These are phyloP conservation scores for Quercus lobata DNA, from an alignment of 331 rosid genomes.

Conservation along the genomic window DNA sequence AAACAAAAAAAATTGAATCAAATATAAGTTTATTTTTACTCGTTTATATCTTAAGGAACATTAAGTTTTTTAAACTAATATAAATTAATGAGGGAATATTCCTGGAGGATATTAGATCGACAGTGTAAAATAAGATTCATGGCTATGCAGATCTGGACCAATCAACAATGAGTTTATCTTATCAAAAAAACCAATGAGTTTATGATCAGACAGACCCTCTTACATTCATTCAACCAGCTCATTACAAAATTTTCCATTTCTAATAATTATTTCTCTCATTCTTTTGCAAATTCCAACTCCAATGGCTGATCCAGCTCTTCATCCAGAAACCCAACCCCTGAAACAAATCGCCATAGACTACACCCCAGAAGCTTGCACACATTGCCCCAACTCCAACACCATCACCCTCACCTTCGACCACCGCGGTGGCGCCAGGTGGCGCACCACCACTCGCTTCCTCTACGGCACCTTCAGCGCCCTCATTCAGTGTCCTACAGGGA, in stretches of 20 bases:
- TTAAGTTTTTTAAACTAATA: too few species aligned
- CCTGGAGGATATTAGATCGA: not conserved
- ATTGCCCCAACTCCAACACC: constrained; percentile 50
- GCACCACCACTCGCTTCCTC: constrained; percentile 45
- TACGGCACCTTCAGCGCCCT: constrained; percentile 50
- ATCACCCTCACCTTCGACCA: constrained; percentile 56
- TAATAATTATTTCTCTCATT: not conserved
- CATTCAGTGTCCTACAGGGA: constrained; percentile 46
- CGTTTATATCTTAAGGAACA: too few species aligned
- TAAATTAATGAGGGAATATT: not conserved
- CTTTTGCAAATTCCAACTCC: not conserved
- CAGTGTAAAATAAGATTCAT: too few species aligned
- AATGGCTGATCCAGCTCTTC: constrained; percentile 43
- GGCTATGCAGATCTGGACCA: too few species aligned
- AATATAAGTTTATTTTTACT: too few species aligned
- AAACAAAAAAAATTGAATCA: too few species aligned
- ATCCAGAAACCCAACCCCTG: constrained; percentile 38
- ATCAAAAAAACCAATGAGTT: not conserved
- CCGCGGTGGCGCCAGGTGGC: constrained; percentile 70
- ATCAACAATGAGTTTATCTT: not conserved
- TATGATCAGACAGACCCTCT: not conserved
- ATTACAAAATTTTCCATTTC: too few species aligned
- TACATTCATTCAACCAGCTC: too few species aligned
- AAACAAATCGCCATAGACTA: constrained; percentile 50
- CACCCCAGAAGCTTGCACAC: constrained; percentile 63